A percentile compares a stretch with the other conserved stretches of the same genome.
phyloP scores from a whole-genome alignment of 1,284 basidiomycete species.

The Phenoliferia sp. region DNA sequence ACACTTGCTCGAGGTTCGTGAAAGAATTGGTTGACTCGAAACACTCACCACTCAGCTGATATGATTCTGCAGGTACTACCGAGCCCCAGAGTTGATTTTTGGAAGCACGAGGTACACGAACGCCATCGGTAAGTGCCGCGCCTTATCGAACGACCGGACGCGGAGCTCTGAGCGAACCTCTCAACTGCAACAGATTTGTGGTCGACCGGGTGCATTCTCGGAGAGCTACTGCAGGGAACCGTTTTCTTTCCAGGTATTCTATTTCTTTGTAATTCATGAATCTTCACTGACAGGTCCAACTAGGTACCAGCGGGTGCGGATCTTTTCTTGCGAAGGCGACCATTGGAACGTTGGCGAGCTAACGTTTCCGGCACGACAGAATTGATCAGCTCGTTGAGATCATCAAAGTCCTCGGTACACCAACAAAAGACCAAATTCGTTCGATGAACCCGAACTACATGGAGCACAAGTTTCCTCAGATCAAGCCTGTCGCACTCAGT shows the following conservation, averaged over 20 bases:
- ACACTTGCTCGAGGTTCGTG: slow-evolving; percentile 76
- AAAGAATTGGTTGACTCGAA: background rate
- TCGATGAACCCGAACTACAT: slow-evolving; percentile 99
- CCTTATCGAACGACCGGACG: background rate
- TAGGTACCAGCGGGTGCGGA: background rate
- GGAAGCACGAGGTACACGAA: slow-evolving; percentile 93
- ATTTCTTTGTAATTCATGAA: background rate
- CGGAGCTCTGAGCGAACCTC: background rate
- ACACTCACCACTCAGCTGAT: background rate
- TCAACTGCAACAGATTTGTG: slow-evolving; percentile 65
- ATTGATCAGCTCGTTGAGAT: slow-evolving; percentile 99
- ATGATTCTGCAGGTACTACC: slow-evolving; percentile 69
- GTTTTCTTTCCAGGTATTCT: slow-evolving; percentile 90
- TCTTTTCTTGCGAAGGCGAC: background rate
- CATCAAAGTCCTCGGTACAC: slow-evolving; percentile 98
- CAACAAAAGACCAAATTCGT: slow-evolving; percentile 92
- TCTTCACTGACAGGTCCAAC: slow-evolving; percentile 51
- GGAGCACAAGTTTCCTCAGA: slow-evolving; percentile 99
- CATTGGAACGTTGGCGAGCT: background rate
- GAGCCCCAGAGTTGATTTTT: slow-evolving; percentile 98
- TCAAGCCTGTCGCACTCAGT: slow-evolving; percentile 52
- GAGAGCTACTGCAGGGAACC: slow-evolving; percentile 95
- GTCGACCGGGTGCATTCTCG: slow-evolving; percentile 99
- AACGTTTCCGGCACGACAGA: slow-evolving; percentile 46
- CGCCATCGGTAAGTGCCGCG: background rate